Base-by-base conservation (phyloP, 2,329 filamentous ascomycete genomes). In the Cladosporium phlei region DNA sequence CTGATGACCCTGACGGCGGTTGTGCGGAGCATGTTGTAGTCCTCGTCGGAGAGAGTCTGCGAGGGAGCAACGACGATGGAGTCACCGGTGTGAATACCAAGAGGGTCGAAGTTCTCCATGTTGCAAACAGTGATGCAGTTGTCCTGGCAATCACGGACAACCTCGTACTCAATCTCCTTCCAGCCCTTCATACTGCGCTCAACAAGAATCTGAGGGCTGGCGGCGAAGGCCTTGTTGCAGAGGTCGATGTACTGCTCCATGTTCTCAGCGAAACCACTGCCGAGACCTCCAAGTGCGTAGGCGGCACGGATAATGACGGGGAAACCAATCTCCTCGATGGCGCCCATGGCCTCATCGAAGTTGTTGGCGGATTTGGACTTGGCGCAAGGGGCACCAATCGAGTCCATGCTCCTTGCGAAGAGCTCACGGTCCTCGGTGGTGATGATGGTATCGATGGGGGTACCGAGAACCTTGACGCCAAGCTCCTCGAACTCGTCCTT, bases 61-160 rank as follows among this genome's bases (percentile, higher is more conserved):
- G 91, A 97, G 30, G 93, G 93, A 7, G 93, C 93, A 37, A 98
- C 93, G 43, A 98, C 93, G 56, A 98, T 96, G 10, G 91, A 97
- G 66, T 98, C 93, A 67, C 93, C 93, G 2, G 93, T 98, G 64
- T 97, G 93, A 53, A 97, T 97, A 60, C 93, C 93, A 1, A 98
- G 82, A 46, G 93, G 93, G 67, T 98, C 93, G 62, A 98, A 98
- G 73, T 98, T 98, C 74, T 98, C 93, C 93, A 98, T 97, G 75
- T 98, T 98, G 69, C 93, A 98, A 52, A 98, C 93, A 5, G 93
- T 98, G 66, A 98, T 97, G 67, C 93, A 98, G 77, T 97, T 97
- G 73, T 98, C 90, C 59, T 88, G 83, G 48, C 83, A 86, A 73
- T 97, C 93, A 61, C 93, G 85, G 30, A 98, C 93, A 52, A 97